phyloP scores from a whole-genome alignment of 2,329 filamentous ascomycete species.

The Pseudogymnoascus sp. region DNA sequence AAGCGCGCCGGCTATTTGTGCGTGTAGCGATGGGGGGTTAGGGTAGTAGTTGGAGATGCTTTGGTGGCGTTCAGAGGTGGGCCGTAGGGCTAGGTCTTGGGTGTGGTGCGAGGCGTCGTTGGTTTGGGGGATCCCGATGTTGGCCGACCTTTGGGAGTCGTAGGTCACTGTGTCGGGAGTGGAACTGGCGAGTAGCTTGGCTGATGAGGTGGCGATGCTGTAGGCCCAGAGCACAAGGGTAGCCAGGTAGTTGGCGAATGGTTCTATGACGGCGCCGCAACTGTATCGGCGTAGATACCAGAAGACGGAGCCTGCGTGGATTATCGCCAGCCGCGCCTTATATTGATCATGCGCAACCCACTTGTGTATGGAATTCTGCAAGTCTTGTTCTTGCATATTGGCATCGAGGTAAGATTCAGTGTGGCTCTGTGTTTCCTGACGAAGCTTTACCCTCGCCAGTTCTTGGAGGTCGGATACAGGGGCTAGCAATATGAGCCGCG shows the following conservation, averaged over 20 bases:
- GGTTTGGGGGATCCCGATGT: neutral
- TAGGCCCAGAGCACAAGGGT: conserved; percentile 37
- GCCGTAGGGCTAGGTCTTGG: neutral
- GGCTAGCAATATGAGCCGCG: conserved; percentile 43
- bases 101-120: neutral
- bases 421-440: conserved; percentile 38
- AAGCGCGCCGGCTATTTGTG: neutral
- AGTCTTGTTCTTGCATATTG: conserved; percentile 26
- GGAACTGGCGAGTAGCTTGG: neutral
- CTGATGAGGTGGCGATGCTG: conserved; percentile 19
- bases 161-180: neutral
- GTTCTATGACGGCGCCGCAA: conserved; percentile 35
- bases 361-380: conserved; percentile 15
- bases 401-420: conserved; percentile 29
- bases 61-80: neutral
- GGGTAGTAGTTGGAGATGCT: neutral
- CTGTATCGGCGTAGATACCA: conserved; percentile 41
- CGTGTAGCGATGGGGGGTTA: neutral
- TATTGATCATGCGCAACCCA: conserved; percentile 29
- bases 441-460: conserved; percentile 7
- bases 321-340: conserved; percentile 38
- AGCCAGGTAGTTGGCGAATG: conserved; percentile 32
- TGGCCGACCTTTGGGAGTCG: neutral
- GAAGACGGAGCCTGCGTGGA: conserved; percentile 39
- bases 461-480: conserved; percentile 11